Evolutionary conservation across 148 eudicot species (phyloP).

Genomic region (Persicaria tinctoria): DNA sequence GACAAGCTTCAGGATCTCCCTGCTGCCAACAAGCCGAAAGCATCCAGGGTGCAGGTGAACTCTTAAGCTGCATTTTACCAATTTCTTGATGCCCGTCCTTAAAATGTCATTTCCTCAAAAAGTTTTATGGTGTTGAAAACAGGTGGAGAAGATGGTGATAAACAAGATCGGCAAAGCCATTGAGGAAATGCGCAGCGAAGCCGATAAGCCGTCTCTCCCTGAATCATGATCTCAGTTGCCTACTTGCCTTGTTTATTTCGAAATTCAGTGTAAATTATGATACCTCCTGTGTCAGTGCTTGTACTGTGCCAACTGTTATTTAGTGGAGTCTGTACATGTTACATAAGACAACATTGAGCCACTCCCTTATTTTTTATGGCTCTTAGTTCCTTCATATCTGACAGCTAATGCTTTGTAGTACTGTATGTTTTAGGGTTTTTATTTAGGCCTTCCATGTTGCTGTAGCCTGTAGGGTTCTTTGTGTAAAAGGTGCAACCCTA

Average conservation of each 20-base stretch:
- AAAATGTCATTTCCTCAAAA: neutral
- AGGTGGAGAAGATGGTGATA: conserved; percentile 82
- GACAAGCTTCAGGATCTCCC: conserved; percentile 69
- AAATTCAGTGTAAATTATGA: neutral
- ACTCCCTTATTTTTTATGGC: no score
- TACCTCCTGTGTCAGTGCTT: neutral
- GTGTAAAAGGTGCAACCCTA: no score
- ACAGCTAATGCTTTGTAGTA: no score
- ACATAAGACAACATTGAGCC: neutral
- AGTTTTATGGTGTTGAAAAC: neutral
- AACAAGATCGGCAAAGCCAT: conserved; percentile 56
- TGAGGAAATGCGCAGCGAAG: conserved; percentile 33
- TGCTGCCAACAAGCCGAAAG: conserved; percentile 49
- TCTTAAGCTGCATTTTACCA: neutral
- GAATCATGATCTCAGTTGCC: neutral
- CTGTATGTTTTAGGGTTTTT: no score
- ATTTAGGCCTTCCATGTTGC: no score
- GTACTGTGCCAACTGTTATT: neutral
- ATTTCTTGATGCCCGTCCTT: neutral
- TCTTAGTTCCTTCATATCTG: no score
- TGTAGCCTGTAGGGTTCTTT: no score
- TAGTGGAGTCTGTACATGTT: neutral
- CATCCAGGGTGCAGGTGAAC: conserved; percentile 52
- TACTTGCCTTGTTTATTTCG: no score
- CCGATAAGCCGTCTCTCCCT: neutral